These are phyloP conservation scores for Geotrichum carabidarum DNA, from an alignment of 1,139 yeast genomes.

Conservation along the genomic window DNA sequence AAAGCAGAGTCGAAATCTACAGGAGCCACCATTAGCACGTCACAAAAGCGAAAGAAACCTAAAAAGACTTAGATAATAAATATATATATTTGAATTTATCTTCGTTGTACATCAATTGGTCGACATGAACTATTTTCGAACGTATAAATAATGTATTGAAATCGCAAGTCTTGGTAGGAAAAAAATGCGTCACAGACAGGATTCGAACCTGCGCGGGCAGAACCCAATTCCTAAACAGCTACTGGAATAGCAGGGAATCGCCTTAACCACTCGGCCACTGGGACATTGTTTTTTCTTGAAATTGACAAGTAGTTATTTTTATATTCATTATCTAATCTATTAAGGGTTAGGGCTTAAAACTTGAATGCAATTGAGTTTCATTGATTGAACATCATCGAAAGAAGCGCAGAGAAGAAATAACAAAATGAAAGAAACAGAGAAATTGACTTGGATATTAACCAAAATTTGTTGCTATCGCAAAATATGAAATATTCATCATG, in stretches of 20 bases:
- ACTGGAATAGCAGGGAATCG: conserved; percentile 8
- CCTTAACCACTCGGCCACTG: conserved; percentile 15
- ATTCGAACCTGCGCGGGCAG: conserved; percentile 10
- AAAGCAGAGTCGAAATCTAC: background rate
- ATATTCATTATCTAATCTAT: no score
- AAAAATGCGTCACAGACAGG: conserved; percentile 7
- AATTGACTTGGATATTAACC: no score
- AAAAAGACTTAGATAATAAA: background rate
- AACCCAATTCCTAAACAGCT: conserved; percentile 6
- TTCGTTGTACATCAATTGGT: background rate
- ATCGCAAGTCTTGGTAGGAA: background rate
- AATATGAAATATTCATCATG: no score
- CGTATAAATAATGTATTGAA: background rate
- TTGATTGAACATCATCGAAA: no score
- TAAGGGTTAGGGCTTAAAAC: no score
- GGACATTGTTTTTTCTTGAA: background rate
- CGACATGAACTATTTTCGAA: background rate
- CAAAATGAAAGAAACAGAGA: no score
- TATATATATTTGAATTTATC: background rate
- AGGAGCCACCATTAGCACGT: background rate
- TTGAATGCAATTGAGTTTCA: no score
- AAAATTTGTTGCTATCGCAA: no score
- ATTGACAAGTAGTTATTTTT: background rate
- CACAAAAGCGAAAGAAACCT: background rate
- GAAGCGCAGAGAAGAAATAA: no score